Conservation (phyloP, 352 stramenopile genomes). For the Phytophthora kernoviae region DNA sequence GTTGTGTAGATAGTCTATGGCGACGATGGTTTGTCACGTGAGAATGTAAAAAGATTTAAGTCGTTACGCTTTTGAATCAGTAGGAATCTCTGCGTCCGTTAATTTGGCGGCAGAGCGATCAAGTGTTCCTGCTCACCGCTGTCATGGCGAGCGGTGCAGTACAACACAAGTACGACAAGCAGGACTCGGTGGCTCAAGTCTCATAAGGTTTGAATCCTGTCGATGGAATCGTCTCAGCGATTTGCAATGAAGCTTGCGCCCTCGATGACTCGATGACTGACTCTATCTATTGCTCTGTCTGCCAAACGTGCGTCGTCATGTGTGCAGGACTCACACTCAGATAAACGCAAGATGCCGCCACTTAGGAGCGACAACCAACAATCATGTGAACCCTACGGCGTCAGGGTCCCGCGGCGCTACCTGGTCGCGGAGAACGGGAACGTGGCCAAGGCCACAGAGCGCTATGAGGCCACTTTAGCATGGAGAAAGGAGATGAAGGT, state of each 20-base stretch:
- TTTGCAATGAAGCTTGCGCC: not conserved
- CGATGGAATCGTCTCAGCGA: constrained; percentile 3
- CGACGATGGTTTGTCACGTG: constrained; percentile 10
- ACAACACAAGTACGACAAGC: not conserved
- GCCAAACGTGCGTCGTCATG: not conserved
- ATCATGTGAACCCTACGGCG: constrained; percentile 1
- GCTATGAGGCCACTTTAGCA: constrained; percentile 67
- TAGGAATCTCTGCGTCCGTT: not conserved
- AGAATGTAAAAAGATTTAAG: constrained; percentile 27
- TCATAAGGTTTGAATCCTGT: constrained; percentile 12
- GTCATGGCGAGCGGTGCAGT: constrained; percentile 1
- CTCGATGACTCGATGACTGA: not conserved
- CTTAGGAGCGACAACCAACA: constrained; percentile 17
- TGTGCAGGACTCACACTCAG: not conserved
- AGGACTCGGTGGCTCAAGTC: constrained; percentile 7
- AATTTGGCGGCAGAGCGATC: not conserved
- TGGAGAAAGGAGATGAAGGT: constrained; percentile 78
- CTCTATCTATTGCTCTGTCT: not conserved
- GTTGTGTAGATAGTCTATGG: constrained; percentile 10
- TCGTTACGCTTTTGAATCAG: constrained; percentile 20
- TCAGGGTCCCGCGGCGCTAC: constrained; percentile 52
- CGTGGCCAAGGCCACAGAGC: constrained; percentile 49
- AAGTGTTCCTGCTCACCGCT: not conserved
- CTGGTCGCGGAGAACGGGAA: constrained; percentile 72
- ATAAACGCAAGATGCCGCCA: not conserved